phyloP scores from a whole-genome alignment of 2,329 filamentous ascomycete genomes.

The Zasmidium cellare region DNA sequence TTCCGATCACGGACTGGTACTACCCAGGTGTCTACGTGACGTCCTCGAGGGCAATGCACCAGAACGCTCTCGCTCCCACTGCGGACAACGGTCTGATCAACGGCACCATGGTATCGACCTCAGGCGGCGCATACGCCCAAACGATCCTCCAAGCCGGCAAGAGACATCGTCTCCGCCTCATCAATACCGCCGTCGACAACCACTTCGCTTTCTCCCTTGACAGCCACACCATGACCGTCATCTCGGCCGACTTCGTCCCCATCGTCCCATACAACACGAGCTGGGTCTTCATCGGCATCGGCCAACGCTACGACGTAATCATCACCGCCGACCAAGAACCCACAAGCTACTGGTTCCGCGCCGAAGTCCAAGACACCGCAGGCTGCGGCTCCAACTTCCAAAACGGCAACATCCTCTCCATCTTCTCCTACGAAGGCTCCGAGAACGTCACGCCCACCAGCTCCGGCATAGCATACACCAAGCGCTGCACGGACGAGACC shows the following conservation, averaged over 20 bases:
- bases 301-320: slow-evolving; percentile 44
- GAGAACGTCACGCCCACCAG: slow-evolving; percentile 30
- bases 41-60: slow-evolving; percentile 32
- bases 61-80: slow-evolving; percentile 33
- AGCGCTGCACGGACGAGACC: slow-evolving; percentile 44
- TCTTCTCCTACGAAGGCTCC: slow-evolving; percentile 43
- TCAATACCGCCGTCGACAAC: slow-evolving; percentile 49
- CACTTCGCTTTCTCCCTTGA: slow-evolving; percentile 44
- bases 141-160: slow-evolving; percentile 40
- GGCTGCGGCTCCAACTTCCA: slow-evolving; percentile 35
- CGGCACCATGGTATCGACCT: slow-evolving; percentile 41
- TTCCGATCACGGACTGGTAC: slow-evolving; percentile 63
- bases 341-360: slow-evolving; percentile 39
- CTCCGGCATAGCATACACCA: slow-evolving; percentile 33
- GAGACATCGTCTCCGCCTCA: slow-evolving; percentile 45
- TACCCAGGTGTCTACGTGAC: slow-evolving; percentile 29
- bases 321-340: slow-evolving; percentile 37
- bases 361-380: slow-evolving; percentile 27
- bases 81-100: slow-evolving; percentile 54
- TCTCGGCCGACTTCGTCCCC: slow-evolving; percentile 40
- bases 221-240: slow-evolving; percentile 36
- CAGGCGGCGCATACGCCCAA: slow-evolving; percentile 28
- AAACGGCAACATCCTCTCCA: slow-evolving; percentile 34
- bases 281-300: slow-evolving; percentile 38
- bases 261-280: slow-evolving; percentile 33